These are phyloP conservation scores for Isabelozyma gotoi DNA, from an alignment of 805 yeast species.

Conservation along the genomic window DNA sequence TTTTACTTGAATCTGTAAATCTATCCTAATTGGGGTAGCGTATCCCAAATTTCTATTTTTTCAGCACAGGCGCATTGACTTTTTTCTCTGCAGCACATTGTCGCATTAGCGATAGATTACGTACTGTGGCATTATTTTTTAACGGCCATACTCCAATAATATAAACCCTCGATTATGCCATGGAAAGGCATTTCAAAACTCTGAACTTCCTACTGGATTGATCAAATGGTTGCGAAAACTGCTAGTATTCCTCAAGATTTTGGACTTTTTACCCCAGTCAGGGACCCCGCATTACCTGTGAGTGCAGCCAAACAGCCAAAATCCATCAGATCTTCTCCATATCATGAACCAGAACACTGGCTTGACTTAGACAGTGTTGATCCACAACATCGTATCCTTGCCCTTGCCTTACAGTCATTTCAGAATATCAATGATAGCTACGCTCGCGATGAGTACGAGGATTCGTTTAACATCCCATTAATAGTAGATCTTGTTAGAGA, in stretches of 20 bases:
- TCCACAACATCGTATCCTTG: constrained; percentile 18
- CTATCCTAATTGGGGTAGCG: no score
- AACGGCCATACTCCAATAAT: no score
- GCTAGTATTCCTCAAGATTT: background rate
- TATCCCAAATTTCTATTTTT: no score
- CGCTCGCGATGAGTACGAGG: constrained; percentile 21
- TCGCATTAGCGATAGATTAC: no score
- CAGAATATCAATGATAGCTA: constrained; percentile 14
- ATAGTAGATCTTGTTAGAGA: constrained; percentile 14
- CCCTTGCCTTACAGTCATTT: constrained; percentile 30
- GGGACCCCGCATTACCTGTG: background rate
- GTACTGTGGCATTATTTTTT: no score
- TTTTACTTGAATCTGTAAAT: no score
- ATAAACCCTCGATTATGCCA: no score
- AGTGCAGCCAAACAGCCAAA: background rate
- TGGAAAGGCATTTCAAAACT: no score
- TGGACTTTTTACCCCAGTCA: background rate
- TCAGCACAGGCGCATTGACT: no score
- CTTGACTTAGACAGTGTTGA: constrained; percentile 21
- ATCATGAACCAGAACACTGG: constrained; percentile 15
- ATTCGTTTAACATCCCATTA: constrained; percentile 25
- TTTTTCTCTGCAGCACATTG: no score
- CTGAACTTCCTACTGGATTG: background rate
- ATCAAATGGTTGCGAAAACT: background rate
- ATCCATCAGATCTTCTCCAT: background rate